Conservation (phyloP, 805 yeast species). For the Allodekkera sacchari region DNA sequence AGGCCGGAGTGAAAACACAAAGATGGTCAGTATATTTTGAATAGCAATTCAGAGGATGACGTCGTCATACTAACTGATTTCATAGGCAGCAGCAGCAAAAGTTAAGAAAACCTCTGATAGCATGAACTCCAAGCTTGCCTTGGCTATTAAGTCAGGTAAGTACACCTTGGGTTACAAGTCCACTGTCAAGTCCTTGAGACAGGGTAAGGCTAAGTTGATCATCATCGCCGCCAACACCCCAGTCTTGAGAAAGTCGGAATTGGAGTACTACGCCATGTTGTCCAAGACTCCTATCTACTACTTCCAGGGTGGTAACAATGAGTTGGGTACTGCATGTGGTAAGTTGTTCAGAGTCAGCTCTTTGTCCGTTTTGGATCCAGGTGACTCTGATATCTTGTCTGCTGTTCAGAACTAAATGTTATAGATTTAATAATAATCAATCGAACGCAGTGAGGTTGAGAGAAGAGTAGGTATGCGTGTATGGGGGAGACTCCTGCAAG, state of each 20-base stretch:
- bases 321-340: conserved; percentile 99
- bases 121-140: conserved; percentile 96
- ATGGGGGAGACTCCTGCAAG: too few relatives aligned
- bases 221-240: conserved; percentile 99
- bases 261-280: conserved; percentile 99
- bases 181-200: conserved; percentile 95
- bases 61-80: conserved; percentile 34
- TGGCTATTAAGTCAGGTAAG: conserved; percentile 98
- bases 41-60: too few relatives aligned
- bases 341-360: conserved; percentile 99
- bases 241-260: conserved; percentile 98
- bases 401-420: conserved; percentile 30
- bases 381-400: conserved; percentile 98
- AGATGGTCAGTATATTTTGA: conserved; percentile 81
- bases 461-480: too few relatives aligned
- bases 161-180: conserved; percentile 99
- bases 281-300: conserved; percentile 95
- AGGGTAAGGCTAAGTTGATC: conserved; percentile 97
- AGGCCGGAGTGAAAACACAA: conserved; percentile 99
- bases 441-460: too few relatives aligned
- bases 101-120: conserved; percentile 80
- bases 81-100: conserved; percentile 80
- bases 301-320: conserved; percentile 99
- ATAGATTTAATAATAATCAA: too few relatives aligned
- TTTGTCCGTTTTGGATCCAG: conserved; percentile 91